Conservation (phyloP, 192 early-diverging fungal genomes). For the Podochytrium sp. region DNA sequence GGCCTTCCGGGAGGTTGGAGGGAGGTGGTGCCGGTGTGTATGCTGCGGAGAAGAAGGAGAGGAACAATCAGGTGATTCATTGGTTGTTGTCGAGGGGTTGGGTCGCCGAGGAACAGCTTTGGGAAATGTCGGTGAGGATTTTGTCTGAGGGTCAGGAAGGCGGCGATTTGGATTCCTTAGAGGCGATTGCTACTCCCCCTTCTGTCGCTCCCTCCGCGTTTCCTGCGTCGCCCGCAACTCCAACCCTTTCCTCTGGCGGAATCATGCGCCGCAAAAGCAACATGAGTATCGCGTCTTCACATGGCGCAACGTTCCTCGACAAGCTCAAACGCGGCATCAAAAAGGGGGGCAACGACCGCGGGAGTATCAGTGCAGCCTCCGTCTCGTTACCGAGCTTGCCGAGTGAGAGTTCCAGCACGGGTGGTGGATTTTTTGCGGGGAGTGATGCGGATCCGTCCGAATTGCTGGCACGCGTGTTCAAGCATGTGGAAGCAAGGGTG, state of each 20-base stretch:
- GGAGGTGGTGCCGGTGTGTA: background rate
- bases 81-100: constrained; percentile 22
- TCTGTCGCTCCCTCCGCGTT: background rate
- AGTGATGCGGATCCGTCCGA: background rate
- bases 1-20: background rate
- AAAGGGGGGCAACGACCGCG: background rate
- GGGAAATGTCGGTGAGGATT: background rate
- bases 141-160: background rate
- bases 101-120: constrained; percentile 15
- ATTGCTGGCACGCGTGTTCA: background rate
- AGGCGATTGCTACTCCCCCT: background rate
- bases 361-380: background rate
- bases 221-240: background rate
- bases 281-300: background rate
- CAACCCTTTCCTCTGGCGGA: background rate
- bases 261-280: background rate
- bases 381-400: background rate
- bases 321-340: background rate
- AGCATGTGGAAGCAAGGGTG: background rate
- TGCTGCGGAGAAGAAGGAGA: background rate
- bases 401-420: background rate
- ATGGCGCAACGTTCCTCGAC: background rate
- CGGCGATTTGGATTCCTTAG: background rate
- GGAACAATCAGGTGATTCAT: constrained; percentile 9
- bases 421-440: background rate